Percentiles rank a stretch among this genome's conserved stretches.
Evolutionary conservation across 495 filamentous ascomycete species (phyloP).

Genomic region (Amniculicola lignicola): DNA sequence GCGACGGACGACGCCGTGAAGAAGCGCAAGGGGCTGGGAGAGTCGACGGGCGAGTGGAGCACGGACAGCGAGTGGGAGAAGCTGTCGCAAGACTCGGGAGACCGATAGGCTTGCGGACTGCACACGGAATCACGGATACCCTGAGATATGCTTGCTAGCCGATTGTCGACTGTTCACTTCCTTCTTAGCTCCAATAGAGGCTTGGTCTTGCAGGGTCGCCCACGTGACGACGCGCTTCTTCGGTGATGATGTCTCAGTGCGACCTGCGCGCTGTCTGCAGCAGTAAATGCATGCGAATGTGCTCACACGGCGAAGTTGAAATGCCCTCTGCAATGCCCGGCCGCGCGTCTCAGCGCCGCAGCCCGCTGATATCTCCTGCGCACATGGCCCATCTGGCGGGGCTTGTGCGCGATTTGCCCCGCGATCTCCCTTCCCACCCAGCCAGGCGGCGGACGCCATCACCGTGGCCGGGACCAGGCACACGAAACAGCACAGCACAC

Average conservation of each 20-base stretch:
- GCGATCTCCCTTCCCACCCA: constrained; percentile 6
- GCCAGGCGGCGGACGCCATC: constrained; percentile 9
- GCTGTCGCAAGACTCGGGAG: constrained; percentile 36
- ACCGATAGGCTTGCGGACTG: neutral
- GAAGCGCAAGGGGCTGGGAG: constrained; percentile 34
- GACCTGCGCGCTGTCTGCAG: too few species aligned
- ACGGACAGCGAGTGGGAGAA: constrained; percentile 50
- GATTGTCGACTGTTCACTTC: neutral
- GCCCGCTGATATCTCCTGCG: neutral
- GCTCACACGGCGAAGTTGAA: too few species aligned
- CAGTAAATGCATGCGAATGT: too few species aligned
- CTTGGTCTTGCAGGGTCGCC: too few species aligned
- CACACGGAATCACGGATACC: neutral
- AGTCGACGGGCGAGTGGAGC: constrained; percentile 38
- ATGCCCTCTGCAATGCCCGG: too few species aligned
- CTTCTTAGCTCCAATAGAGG: constrained; percentile 5
- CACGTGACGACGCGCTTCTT: constrained; percentile 18
- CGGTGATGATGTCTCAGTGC: too few species aligned
- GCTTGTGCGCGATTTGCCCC: constrained; percentile 22
- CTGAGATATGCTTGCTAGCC: neutral
- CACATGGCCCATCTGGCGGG: neutral
- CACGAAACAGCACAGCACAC: constrained; percentile 5
- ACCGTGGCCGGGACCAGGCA: constrained; percentile 4
- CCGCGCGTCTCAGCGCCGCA: too few species aligned
- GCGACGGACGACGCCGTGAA: constrained; percentile 24